phyloP scores from a whole-genome alignment of 192 early-diverging fungal species.

The Linnemannia zychae region DNA sequence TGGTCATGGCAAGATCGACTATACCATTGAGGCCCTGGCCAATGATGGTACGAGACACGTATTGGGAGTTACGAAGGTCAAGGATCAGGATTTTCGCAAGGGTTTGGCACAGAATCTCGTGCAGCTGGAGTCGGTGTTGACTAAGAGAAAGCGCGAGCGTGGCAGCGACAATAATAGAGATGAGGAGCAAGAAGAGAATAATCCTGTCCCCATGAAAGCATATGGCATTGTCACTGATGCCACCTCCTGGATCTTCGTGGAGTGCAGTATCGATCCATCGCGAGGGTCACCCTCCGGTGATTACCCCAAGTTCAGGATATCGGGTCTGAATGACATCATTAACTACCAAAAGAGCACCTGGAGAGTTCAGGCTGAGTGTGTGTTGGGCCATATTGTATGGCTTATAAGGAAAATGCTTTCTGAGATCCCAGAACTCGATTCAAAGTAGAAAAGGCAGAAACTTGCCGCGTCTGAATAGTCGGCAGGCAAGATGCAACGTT shows the following conservation, averaged over 20 bases:
- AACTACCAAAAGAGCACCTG: slow-evolving; percentile 25
- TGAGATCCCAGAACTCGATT: slow-evolving; percentile 28
- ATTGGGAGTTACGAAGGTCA: slow-evolving; percentile 37
- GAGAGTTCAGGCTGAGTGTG: slow-evolving; percentile 17
- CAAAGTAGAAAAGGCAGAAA: too few species aligned
- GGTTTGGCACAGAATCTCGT: slow-evolving; percentile 45
- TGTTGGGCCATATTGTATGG: slow-evolving; percentile 29
- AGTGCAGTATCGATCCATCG: slow-evolving; percentile 33
- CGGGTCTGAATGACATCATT: slow-evolving; percentile 19
- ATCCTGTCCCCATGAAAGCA: slow-evolving; percentile 14
- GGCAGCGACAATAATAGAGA: slow-evolving; percentile 23
- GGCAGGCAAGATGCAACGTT: too few species aligned
- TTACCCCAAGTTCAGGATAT: slow-evolving; percentile 30
- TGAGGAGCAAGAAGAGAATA: slow-evolving; percentile 30
- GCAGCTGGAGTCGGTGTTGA: slow-evolving; percentile 48
- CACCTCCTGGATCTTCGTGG: slow-evolving; percentile 46
- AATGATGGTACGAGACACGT: slow-evolving; percentile 20
- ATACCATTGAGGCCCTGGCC: slow-evolving; percentile 12
- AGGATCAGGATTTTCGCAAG: slow-evolving; percentile 35
- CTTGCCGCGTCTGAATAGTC: too few species aligned
- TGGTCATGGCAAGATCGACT: slow-evolving; percentile 35
- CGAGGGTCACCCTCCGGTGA: slow-evolving; percentile 10
- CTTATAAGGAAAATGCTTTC: slow-evolving; percentile 37
- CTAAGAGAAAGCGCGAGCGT: slow-evolving; percentile 21
- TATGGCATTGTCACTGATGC: slow-evolving; percentile 57